Conservation (phyloP, 1,284 basidiomycete species). For the Ceratorhiza oryzae-sativae region DNA sequence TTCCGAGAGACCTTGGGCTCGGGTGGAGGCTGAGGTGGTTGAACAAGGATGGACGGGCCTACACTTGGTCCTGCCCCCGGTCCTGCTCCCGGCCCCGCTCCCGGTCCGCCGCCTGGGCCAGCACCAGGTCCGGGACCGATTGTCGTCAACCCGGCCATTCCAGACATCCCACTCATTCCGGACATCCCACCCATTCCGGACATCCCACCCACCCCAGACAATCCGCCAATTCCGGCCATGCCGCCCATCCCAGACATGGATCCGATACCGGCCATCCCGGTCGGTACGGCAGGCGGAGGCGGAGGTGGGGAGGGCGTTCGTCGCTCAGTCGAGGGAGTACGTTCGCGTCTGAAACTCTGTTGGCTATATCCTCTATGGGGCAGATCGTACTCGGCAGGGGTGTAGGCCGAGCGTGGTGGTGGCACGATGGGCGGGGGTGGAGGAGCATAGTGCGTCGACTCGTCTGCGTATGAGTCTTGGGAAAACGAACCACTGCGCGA, state of each 20-base stretch:
- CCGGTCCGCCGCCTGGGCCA: slow-evolving; percentile 1
- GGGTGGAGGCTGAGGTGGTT: slow-evolving; percentile 3
- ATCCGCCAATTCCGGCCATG: not conserved
- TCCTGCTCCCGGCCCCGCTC: slow-evolving; percentile 12
- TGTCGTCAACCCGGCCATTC: slow-evolving; percentile 15
- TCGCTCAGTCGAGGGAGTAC: not conserved
- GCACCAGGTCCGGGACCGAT: slow-evolving; percentile 2
- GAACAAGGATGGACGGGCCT: slow-evolving; percentile 8
- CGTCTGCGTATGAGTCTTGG: slow-evolving; percentile 13
- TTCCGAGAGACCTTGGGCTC: slow-evolving; percentile 18
- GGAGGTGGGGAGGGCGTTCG: not conserved
- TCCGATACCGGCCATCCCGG: slow-evolving; percentile 25
- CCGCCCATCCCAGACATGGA: slow-evolving; percentile 10
- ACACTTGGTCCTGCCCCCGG: slow-evolving; percentile 8
- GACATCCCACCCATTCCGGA: slow-evolving; percentile 9
- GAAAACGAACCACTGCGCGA: slow-evolving; percentile 25
- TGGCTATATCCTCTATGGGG: slow-evolving; percentile 5
- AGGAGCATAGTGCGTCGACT: slow-evolving; percentile 3
- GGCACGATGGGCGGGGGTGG: not conserved
- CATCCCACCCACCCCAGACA: not conserved
- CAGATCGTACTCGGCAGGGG: slow-evolving; percentile 1
- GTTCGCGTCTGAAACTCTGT: not conserved
- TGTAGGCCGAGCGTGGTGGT: slow-evolving; percentile 12
- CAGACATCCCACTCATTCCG: slow-evolving; percentile 1
- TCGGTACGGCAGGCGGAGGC: slow-evolving; percentile 1